Evolutionary conservation across 257 asterid genomes (phyloP).

Genomic region (Solanum arcanum): DNA sequence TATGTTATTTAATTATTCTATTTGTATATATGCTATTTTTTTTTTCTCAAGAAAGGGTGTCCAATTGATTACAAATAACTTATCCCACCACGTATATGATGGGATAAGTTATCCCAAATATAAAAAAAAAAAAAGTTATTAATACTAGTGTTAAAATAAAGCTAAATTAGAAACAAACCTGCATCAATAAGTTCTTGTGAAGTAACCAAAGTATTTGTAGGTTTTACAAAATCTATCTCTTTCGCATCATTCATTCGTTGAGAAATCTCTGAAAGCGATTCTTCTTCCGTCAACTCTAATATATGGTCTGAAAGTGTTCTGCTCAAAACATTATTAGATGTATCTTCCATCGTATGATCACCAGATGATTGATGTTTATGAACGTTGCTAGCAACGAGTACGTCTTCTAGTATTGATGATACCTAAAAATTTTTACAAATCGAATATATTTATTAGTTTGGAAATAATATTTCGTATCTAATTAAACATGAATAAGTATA

Average conservation of each 20-base stretch:
- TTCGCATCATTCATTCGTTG: background rate
- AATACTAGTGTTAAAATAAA: background rate
- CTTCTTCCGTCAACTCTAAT: background rate
- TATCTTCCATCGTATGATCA: background rate
- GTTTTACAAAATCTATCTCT: background rate
- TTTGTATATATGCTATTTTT: too few relatives aligned
- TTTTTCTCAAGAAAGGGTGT: too few relatives aligned
- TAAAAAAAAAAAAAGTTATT: too few relatives aligned
- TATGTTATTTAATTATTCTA: too few relatives aligned
- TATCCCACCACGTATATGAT: background rate
- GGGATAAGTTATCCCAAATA: background rate
- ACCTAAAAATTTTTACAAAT: background rate
- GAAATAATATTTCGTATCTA: background rate
- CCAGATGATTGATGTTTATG: background rate
- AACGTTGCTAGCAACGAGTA: background rate
- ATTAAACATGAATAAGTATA: background rate
- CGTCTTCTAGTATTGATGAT: accelerated
- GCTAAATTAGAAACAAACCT: background rate
- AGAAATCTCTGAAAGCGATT: background rate
- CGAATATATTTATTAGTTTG: background rate
- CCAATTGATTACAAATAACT: too few relatives aligned
- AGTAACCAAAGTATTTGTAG: background rate
- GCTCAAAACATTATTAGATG: background rate
- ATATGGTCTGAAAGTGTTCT: too few relatives aligned
- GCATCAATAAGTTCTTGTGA: background rate